Evolutionary conservation across 2,329 filamentous ascomycete genomes (phyloP), one percentile per base, ranked within the genome.

Genomic region (Whalleya microplaca): DNA sequence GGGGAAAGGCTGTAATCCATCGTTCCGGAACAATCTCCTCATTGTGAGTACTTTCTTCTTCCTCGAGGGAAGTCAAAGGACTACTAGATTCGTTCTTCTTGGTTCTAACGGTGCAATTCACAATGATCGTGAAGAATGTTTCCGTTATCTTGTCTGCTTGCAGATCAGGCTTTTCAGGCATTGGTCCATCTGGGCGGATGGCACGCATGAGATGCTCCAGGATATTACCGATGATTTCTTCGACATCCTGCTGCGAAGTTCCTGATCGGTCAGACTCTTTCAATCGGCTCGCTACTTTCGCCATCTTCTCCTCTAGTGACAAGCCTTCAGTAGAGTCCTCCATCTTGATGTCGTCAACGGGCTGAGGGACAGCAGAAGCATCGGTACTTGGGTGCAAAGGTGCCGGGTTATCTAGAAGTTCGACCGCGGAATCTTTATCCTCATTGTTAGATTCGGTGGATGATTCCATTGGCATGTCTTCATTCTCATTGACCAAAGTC

Each of bases 141-240:
- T 90, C 79, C 73, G 92, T 92, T 60, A 96, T 85, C 54, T 85
- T 81, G 70, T 98, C 95, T 19, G 87, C 76, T 72, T 97, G 94
- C 62, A 96, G 89, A 2, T 89, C 89, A 44, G 87, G 78, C 27
- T 72, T 83, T 6, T 81, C 75, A 55, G 77, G 72, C 57, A 91
- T 85, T 32, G 84, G 77, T 2, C 82, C 83, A n/a, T 82, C 82
- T 5, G 91, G 84, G 55, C 83, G 87, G 68, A 98, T 93, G 2
- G 94, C 93, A 50, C 91, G 92, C 67, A 95, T 90, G n/a, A 97
- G 80, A 48, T 95, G 89, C 69, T 94, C 92, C 56, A 97, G 85
- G 21, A 96, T 90, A 67, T 94, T 95, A 56, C 92, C 92, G 77
- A 97, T 93, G 45, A 97, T 94, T 73, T 99, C 95, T 12, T 92